Percentiles rank a stretch among this genome's conserved stretches.
Evolutionary conservation across 1,284 basidiomycete species (phyloP).

Genomic region (Salmacisia buchloeana): DNA sequence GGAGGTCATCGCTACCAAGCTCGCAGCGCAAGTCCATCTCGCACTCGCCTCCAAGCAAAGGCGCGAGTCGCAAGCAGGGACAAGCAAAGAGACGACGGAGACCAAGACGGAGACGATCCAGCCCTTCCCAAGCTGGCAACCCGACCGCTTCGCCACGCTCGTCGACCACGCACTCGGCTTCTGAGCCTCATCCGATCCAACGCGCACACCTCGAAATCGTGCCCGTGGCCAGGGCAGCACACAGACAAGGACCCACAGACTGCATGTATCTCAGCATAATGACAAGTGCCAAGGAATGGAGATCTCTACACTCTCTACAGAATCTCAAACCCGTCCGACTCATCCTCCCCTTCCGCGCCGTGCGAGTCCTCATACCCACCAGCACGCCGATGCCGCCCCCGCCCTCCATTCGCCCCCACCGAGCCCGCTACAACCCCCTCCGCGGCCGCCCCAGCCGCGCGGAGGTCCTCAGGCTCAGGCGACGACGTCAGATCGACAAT

Average conservation of each 20-base stretch:
- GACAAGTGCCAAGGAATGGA: no score
- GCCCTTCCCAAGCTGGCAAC: not conserved
- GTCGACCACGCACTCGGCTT: not conserved
- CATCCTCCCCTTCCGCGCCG: not conserved
- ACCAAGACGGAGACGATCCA: not conserved
- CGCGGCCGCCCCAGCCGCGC: no score
- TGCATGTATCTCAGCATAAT: no score
- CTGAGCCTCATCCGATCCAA: no score
- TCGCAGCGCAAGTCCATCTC: not conserved
- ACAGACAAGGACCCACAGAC: no score
- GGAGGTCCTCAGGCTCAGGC: slow-evolving; percentile 6
- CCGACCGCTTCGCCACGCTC: not conserved
- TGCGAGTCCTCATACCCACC: not conserved
- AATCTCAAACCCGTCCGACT: slow-evolving; percentile 2
- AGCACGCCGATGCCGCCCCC: not conserved
- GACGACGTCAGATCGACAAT: not conserved
- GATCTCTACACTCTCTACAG: no score
- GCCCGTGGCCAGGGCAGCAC: no score
- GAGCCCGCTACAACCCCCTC: no score
- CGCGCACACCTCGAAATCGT: no score
- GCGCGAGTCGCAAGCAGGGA: not conserved
- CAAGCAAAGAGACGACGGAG: not conserved
- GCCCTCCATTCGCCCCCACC: no score
- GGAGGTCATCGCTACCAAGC: not conserved
- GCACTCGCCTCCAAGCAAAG: not conserved